phyloP scores from a whole-genome alignment of 2,329 filamentous ascomycete genomes.

The Arthrobotrys sinensis region DNA sequence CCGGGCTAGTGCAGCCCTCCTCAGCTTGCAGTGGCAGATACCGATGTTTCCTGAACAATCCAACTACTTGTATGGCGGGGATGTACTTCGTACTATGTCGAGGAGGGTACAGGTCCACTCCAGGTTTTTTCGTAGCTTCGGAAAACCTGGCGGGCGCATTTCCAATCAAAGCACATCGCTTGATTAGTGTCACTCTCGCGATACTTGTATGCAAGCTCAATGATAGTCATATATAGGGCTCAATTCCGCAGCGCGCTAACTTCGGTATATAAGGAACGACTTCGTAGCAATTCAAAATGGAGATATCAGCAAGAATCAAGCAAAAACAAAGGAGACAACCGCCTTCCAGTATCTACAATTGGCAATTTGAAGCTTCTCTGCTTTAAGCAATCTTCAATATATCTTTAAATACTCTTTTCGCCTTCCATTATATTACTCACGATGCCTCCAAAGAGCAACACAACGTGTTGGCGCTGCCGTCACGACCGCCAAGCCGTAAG shows the following conservation, averaged over 20 bases:
- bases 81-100: slow-evolving; percentile 7
- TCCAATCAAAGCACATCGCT: slow-evolving; percentile 16
- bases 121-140: slow-evolving; percentile 19
- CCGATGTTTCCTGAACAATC: slow-evolving; percentile 23
- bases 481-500: slow-evolving; percentile 54
- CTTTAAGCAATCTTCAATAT: not conserved
- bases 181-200: slow-evolving; percentile 2
- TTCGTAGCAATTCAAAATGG: slow-evolving; percentile 33
- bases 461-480: slow-evolving; percentile 55
- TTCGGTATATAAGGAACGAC: slow-evolving; percentile 38
- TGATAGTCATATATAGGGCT: slow-evolving; percentile 12
- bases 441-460: slow-evolving; percentile 57
- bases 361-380: not conserved
- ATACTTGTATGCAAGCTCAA: slow-evolving; percentile 9
- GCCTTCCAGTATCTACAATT: slow-evolving; percentile 7
- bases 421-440: not conserved
- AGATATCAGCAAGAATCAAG: slow-evolving; percentile 36
- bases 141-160: slow-evolving; percentile 35
- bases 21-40: slow-evolving; percentile 55
- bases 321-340: not conserved
- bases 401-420: not conserved
- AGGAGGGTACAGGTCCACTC: slow-evolving; percentile 2
- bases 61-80: slow-evolving; percentile 33
- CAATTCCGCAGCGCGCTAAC: slow-evolving; percentile 36
- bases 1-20: slow-evolving; percentile 43